Evolutionary conservation across 768 basidiomycete genomes (phyloP), one percentile per base, ranked within the genome.

Genomic region (Lentinula sp.): DNA sequence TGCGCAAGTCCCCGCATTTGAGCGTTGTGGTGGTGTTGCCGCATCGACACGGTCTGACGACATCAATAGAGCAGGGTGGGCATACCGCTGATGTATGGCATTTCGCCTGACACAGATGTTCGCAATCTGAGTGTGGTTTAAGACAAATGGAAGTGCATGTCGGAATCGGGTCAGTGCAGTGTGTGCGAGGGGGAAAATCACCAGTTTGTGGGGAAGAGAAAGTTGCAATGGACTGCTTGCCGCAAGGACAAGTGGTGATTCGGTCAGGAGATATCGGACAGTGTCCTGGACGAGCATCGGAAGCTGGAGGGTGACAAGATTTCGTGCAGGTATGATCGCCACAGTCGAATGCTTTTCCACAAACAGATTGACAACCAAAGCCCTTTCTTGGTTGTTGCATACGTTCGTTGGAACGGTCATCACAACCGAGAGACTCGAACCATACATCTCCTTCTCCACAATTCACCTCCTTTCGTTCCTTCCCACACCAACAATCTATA

Each of bases 31-130:
- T 86, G 2, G 85, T 88, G 16, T 83, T 77, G 0, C 95, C 95
- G 63, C 97, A 98, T 34, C 97, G 81, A 70, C 97, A 99, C 3
- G 91, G 89, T 5, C 88, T 78, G 4, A 85, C 81, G 45, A 95
- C 79, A 49, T 77, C 74, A 54, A 89, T 82, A 1, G 73, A 70
- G 71, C 96, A 98, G 0, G 93, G 90, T 0, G 89, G 88, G 66
- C 96, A 98, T 0, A 81, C 71, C 0, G 89, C 93, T 16, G 55
- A 56, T 16, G 74, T 75, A 69, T 98, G 96, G 67, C 97, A 98
- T 9, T 67, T 74, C 0, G 70, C 70, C 11, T 78, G 74, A 68
- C 97, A 99, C 4, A 74, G 71, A 70, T 99, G 97, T 0, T 80
- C 82, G 66, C 97, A 99, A 3, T 73, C 72, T 6, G 76, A 69